Percentiles rank a stretch among this genome's conserved stretches.
Evolutionary conservation across 345 rosid genomes (phyloP).

Genomic region (Brassica juncea): DNA sequence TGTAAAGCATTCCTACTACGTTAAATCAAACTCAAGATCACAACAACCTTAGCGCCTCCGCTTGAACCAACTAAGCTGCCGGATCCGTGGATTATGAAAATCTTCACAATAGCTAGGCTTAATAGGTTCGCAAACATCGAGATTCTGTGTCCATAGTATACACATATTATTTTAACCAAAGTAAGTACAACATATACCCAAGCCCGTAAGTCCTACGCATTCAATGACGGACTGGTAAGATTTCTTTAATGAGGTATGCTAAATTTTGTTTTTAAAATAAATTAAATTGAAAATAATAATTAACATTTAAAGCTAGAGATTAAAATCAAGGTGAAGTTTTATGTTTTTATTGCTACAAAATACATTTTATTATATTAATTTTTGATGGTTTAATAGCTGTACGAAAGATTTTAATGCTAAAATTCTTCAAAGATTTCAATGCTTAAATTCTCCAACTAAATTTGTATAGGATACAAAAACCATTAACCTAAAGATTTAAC

Average conservation of each 20-base stretch:
- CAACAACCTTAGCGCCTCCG: too few species aligned
- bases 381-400: not conserved
- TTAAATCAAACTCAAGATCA: too few species aligned
- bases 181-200: conserved; percentile 3
- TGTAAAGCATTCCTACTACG: too few species aligned
- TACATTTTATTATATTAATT: not conserved
- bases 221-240: not conserved
- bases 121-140: not conserved
- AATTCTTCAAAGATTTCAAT: not conserved
- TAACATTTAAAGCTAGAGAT: not conserved
- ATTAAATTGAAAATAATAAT: not conserved
- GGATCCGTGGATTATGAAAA: not conserved
- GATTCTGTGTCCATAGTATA: conserved; percentile 4
- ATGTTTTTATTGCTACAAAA: not conserved
- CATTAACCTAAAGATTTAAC: not conserved
- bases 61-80: too few species aligned
- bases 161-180: conserved; percentile 14
- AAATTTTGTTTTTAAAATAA: not conserved
- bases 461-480: not conserved
- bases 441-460: not conserved
- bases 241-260: not conserved
- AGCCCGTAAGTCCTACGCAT: conserved; percentile 34
- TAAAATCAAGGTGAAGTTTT: not conserved
- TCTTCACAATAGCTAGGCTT: not conserved
- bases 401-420: not conserved